These are phyloP conservation scores for Penicillium thymicola DNA, from an alignment of 2,329 filamentous ascomycete genomes.

Conservation along the genomic window DNA sequence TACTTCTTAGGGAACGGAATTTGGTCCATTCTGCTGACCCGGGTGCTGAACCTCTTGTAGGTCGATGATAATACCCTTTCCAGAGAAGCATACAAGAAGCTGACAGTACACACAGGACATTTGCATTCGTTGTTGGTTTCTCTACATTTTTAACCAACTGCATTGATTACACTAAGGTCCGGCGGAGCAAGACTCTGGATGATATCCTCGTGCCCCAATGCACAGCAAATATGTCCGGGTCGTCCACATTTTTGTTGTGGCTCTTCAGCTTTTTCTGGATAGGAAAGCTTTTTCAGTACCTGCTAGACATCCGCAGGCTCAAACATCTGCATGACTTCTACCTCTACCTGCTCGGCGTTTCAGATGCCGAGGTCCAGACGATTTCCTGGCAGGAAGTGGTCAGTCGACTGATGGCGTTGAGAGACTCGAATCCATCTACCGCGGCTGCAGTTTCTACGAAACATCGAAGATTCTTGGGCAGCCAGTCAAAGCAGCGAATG, in stretches of 20 bases:
- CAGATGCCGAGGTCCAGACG: conserved; percentile 83
- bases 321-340: conserved; percentile 82
- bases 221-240: conserved; percentile 67
- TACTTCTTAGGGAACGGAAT: conserved; percentile 83
- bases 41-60: conserved; percentile 69
- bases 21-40: conserved; percentile 75
- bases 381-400: conserved; percentile 93
- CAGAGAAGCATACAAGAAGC: neutral
- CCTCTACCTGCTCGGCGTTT: conserved; percentile 74
- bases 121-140: conserved; percentile 77
- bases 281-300: conserved; percentile 70
- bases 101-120: conserved; percentile 56
- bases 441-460: conserved; percentile 58
- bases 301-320: conserved; percentile 70
- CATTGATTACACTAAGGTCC: conserved; percentile 72
- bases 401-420: conserved; percentile 74
- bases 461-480: conserved; percentile 65
- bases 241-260: conserved; percentile 78
- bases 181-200: conserved; percentile 59
- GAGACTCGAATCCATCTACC: conserved; percentile 87
- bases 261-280: conserved; percentile 82
- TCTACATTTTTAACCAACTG: conserved; percentile 82
- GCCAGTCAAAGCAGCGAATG: conserved; percentile 87
- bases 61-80: conserved; percentile 30
- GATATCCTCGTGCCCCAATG: conserved; percentile 70